Evolutionary conservation across 164 flowering plant species (phyloP).

Genomic region (Echeveria elegans): DNA sequence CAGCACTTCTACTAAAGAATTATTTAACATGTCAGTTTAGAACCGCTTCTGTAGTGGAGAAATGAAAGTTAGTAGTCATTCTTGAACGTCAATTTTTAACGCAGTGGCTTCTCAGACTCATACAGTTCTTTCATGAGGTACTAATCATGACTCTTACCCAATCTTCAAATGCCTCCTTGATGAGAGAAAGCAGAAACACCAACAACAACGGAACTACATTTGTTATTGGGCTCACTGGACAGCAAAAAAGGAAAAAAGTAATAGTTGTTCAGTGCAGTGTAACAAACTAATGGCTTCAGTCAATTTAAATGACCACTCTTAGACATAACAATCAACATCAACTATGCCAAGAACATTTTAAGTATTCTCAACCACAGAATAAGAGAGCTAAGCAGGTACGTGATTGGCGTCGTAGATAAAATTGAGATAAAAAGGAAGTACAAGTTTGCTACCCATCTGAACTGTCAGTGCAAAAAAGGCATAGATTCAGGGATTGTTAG

Average conservation of each 20-base stretch:
- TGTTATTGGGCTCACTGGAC: constrained; percentile 92
- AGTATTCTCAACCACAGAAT: no score
- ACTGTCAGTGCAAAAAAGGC: constrained; percentile 50
- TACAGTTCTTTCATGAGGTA: background rate
- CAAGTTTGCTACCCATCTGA: constrained; percentile 94
- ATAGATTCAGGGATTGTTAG: background rate
- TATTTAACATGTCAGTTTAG: constrained; percentile 80
- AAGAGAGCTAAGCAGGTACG: constrained; percentile 31
- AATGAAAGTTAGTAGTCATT: background rate
- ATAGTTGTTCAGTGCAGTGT: background rate
- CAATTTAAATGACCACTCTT: constrained; percentile 6
- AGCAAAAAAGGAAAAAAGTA: constrained; percentile 26
- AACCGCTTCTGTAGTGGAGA: constrained; percentile 61
- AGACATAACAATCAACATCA: no score
- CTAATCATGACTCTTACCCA: constrained; percentile 55
- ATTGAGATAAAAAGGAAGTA: constrained; percentile 94
- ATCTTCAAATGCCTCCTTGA: constrained; percentile 96
- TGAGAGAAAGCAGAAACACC: constrained; percentile 82
- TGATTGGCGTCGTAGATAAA: constrained; percentile 82
- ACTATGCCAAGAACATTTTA: no score
- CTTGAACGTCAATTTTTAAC: background rate
- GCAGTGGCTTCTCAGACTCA: background rate
- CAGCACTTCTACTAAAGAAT: constrained; percentile 54
- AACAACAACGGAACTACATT: constrained; percentile 76
- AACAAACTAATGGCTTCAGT: no score